Percentiles rank a stretch among this genome's conserved stretches.
Conservation (phyloP, 805 yeast genomes). For the Yamadazyma laniorum region DNA sequence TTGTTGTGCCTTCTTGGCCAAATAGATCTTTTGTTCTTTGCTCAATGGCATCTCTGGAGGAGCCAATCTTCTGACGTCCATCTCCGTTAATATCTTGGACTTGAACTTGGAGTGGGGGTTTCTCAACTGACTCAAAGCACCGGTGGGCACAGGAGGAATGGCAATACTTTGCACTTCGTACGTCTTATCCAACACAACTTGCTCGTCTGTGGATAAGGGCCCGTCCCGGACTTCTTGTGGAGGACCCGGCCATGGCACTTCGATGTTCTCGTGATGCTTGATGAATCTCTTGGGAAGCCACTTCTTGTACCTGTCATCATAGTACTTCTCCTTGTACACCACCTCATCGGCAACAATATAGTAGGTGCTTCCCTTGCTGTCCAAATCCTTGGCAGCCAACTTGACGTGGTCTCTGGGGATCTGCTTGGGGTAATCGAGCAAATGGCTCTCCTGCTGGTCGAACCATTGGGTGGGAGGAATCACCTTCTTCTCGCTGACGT, state of each 20-base stretch:
- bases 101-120: slow-evolving; percentile 73
- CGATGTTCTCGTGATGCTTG: slow-evolving; percentile 61
- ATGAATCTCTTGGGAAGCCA: slow-evolving; percentile 79
- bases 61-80: slow-evolving; percentile 58
- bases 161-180: slow-evolving; percentile 68
- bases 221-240: slow-evolving; percentile 52
- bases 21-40: slow-evolving; percentile 57
- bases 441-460: slow-evolving; percentile 67
- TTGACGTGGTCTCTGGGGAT: slow-evolving; percentile 61
- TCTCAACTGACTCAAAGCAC: slow-evolving; percentile 65
- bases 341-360: slow-evolving; percentile 80
- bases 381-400: slow-evolving; percentile 74
- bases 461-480: slow-evolving; percentile 75
- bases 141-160: slow-evolving; percentile 66
- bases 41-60: slow-evolving; percentile 80
- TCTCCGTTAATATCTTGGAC: slow-evolving; percentile 49
- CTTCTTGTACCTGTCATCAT: slow-evolving; percentile 68
- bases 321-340: slow-evolving; percentile 65
- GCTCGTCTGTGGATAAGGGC: slow-evolving; percentile 54
- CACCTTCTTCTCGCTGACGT: slow-evolving; percentile 62
- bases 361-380: slow-evolving; percentile 59
- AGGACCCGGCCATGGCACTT: slow-evolving; percentile 90
- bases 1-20: slow-evolving; percentile 47
- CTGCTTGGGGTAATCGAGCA: slow-evolving; percentile 65
- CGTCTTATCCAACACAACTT: slow-evolving; percentile 65